phyloP scores from a whole-genome alignment of 2,329 filamentous ascomycete species.

The Chrysoporthe austroafricana region DNA sequence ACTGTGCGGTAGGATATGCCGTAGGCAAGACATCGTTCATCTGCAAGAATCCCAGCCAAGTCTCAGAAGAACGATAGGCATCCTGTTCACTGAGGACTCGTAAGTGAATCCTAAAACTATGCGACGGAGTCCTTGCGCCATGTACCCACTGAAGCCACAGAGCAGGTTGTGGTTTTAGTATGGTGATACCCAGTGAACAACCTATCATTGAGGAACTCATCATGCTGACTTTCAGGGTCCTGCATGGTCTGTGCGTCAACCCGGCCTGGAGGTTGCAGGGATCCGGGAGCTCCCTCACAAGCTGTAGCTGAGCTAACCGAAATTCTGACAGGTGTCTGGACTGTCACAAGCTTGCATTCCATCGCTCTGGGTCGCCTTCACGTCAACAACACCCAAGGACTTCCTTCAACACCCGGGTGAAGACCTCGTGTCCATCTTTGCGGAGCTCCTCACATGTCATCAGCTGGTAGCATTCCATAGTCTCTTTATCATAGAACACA shows the following conservation, averaged over 20 bases:
- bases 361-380: neutral
- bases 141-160: neutral
- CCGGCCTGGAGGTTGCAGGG: neutral
- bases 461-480: neutral
- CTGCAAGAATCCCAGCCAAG: neutral
- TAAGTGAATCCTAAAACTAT: neutral
- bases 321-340: conserved; percentile 13
- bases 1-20: too few species aligned
- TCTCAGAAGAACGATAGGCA: neutral
- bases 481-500: neutral
- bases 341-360: conserved; percentile 13
- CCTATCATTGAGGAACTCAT: neutral
- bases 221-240: neutral
- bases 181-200: neutral
- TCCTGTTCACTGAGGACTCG: neutral
- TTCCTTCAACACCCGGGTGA: neutral
- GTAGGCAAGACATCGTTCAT: too few species aligned
- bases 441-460: neutral
- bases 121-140: neutral
- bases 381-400: neutral
- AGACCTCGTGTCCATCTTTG: neutral
- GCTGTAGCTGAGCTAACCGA: neutral
- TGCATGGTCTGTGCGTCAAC: neutral
- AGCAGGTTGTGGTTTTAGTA: neutral
- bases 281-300: neutral